phyloP scores from a whole-genome alignment of 2,329 filamentous ascomycete genomes.

The Neonectria ditissima region DNA sequence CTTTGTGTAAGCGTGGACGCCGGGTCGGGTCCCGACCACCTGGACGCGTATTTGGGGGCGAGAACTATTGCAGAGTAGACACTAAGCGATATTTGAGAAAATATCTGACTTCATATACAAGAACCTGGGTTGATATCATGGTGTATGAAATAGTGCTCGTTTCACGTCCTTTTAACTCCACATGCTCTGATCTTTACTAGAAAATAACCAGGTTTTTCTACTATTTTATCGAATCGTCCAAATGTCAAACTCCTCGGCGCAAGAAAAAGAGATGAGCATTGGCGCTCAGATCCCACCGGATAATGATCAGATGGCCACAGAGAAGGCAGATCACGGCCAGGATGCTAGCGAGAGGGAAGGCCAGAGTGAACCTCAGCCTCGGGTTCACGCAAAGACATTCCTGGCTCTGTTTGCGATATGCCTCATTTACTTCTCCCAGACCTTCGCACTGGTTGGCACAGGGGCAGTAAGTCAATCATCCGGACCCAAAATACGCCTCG shows the following conservation, averaged over 20 bases:
- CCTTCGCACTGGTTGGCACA: constrained; percentile 29
- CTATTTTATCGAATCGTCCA: background rate
- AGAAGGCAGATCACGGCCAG: background rate
- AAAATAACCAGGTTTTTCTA: background rate
- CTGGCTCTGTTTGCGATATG: constrained; percentile 30
- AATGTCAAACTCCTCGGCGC: background rate
- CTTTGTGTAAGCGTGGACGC: constrained; percentile 15
- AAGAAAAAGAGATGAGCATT: background rate
- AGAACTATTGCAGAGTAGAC: background rate
- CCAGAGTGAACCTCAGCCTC: constrained; percentile 10
- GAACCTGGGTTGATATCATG: background rate
- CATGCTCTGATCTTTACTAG: background rate
- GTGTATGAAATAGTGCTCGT: background rate
- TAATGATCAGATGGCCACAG: background rate
- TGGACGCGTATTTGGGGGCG: background rate
- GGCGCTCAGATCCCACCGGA: background rate
- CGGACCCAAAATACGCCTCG: background rate
- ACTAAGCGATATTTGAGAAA: background rate
- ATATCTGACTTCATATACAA: background rate
- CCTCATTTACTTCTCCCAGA: constrained; percentile 32
- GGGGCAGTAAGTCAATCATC: constrained; percentile 21
- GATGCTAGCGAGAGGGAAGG: constrained; percentile 1
- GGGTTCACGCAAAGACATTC: constrained; percentile 23
- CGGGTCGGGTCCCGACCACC: constrained; percentile 30
- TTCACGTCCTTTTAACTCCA: background rate